Evolutionary conservation across 1,284 basidiomycete genomes (phyloP).

Genomic region (Mycosarcoma mackinlayi): DNA sequence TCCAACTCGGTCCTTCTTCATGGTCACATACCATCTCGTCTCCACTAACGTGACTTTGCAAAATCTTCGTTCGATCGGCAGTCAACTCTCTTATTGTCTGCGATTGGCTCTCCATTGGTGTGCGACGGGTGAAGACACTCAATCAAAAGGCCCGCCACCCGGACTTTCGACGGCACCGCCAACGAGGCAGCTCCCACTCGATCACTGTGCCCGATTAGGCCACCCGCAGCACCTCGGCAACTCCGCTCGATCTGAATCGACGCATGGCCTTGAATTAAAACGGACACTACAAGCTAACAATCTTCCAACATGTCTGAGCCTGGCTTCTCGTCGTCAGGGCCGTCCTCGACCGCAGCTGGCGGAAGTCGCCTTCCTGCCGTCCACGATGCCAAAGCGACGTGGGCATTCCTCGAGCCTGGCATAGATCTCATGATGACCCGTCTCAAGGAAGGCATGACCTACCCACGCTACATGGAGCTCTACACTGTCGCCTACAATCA

Average conservation of each 20-base stretch:
- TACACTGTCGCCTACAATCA: conserved; percentile 94
- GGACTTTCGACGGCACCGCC: no score
- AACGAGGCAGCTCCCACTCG: neutral
- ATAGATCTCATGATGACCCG: conserved; percentile 71
- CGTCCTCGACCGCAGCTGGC: conserved; percentile 15
- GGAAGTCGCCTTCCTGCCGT: conserved; percentile 34
- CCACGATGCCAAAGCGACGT: conserved; percentile 74
- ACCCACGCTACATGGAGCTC: conserved; percentile 89
- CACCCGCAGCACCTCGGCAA: no score
- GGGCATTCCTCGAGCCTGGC: conserved; percentile 86
- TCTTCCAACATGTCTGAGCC: conserved; percentile 28
- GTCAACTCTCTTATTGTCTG: neutral
- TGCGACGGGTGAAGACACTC: neutral
- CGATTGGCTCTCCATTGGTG: neutral
- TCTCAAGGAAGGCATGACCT: conserved; percentile 86
- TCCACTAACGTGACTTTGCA: conserved; percentile 15
- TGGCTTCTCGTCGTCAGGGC: conserved; percentile 19
- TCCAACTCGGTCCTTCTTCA: conserved; percentile 5
- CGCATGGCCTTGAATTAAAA: conserved; percentile 4
- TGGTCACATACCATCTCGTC: conserved; percentile 4
- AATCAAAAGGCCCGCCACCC: no score
- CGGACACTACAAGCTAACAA: no score
- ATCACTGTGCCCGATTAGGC: neutral
- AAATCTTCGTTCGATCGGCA: neutral
- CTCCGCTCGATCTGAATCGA: neutral